phyloP scores from a whole-genome alignment of 2,329 filamentous ascomycete genomes.

The Neoscytalidium dimidiatum region DNA sequence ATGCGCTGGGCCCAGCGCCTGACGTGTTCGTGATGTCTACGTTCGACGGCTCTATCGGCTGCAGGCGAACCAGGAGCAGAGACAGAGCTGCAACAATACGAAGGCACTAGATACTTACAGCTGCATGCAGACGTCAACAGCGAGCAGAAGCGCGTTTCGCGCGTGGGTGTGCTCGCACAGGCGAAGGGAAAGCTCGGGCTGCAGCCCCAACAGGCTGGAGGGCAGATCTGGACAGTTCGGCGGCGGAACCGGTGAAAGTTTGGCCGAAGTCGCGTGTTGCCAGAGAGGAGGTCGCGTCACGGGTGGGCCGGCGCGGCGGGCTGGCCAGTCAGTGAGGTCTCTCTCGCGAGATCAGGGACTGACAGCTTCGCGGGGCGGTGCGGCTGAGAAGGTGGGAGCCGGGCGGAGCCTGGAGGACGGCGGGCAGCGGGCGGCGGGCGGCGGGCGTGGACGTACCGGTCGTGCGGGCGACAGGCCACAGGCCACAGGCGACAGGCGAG shows the following conservation, averaged over 20 bases:
- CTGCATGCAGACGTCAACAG: slow-evolving; percentile 1
- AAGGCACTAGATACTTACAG: neutral
- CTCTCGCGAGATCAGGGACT: neutral
- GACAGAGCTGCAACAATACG: neutral
- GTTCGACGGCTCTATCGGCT: neutral
- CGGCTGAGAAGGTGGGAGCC: neutral
- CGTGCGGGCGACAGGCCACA: neutral
- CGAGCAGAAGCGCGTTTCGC: neutral
- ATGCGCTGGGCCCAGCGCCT: neutral
- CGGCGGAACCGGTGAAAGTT: neutral
- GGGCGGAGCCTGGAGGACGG: too few relatives aligned
- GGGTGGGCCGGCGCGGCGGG: neutral
- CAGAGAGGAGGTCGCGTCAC: neutral
- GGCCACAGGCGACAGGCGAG: neutral
- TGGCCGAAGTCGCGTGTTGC: slow-evolving; percentile 10
- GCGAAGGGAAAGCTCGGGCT: neutral
- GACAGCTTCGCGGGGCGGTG: neutral
- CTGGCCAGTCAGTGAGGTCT: neutral
- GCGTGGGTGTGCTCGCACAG: neutral
- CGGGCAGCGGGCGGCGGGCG: too few relatives aligned
- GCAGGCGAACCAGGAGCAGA: neutral
- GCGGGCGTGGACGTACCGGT: neutral
- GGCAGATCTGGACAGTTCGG: neutral
- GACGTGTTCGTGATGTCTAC: neutral
- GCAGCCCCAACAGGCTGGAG: neutral